A percentile compares a stretch with the other conserved stretches of the same genome.
phyloP scores from a whole-genome alignment of 2,329 filamentous ascomycete species.

The Phialophora verrucosa region DNA sequence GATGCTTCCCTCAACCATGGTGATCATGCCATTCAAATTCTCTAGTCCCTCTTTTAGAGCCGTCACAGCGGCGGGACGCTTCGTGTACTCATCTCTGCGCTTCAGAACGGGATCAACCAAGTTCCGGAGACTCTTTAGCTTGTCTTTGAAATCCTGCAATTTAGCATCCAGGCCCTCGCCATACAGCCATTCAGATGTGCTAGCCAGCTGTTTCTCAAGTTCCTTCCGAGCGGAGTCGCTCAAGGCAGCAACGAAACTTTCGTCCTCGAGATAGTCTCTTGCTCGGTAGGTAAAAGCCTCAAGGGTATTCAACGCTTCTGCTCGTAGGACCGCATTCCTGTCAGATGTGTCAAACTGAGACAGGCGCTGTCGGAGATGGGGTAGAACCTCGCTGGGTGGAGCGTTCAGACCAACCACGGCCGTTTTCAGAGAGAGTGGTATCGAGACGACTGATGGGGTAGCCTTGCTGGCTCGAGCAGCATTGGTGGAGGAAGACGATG shows the following conservation, averaged over 20 bases:
- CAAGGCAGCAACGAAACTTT: slow-evolving; percentile 73
- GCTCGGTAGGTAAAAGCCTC: slow-evolving; percentile 91
- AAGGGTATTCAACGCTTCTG: slow-evolving; percentile 90
- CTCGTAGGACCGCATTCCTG: slow-evolving; percentile 72
- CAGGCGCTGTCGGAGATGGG: slow-evolving; percentile 71
- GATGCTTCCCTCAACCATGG: slow-evolving; percentile 73
- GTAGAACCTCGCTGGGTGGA: slow-evolving; percentile 46
- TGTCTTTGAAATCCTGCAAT: slow-evolving; percentile 74
- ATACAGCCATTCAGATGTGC: slow-evolving; percentile 88
- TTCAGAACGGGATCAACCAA: slow-evolving; percentile 78
- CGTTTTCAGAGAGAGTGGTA: slow-evolving; percentile 58
- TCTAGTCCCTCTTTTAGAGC: slow-evolving; percentile 72
- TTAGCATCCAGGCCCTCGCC: slow-evolving; percentile 78
- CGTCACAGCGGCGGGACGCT: slow-evolving; percentile 73
- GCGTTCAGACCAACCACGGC: slow-evolving; percentile 52
- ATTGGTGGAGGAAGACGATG: slow-evolving; percentile 44
- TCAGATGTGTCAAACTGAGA: slow-evolving; percentile 87
- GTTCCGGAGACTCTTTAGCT: slow-evolving; percentile 75
- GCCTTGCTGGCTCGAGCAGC: slow-evolving; percentile 50
- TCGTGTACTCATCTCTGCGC: slow-evolving; percentile 72
- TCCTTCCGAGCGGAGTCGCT: slow-evolving; percentile 69
- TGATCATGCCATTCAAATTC: slow-evolving; percentile 72
- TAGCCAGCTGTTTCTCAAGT: slow-evolving; percentile 71
- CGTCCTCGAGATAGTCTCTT: slow-evolving; percentile 79
- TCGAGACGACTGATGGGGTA: slow-evolving; percentile 57